Evolutionary conservation across 2,329 filamentous ascomycete species (phyloP).

Genomic region (Talaromyces sp.): DNA sequence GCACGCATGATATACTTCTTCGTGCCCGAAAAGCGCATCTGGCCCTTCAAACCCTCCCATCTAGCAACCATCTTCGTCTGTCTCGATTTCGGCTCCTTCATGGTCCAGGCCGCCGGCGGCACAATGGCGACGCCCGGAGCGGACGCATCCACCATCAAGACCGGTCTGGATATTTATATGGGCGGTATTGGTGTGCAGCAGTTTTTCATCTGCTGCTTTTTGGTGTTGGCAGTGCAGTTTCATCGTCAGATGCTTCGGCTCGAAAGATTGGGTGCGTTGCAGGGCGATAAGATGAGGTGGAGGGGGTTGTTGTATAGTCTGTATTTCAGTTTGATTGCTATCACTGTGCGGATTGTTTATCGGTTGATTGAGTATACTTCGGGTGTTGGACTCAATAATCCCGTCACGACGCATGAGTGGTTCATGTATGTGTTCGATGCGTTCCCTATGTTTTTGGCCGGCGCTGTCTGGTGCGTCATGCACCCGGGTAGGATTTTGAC

Average conservation of each 20-base stretch:
- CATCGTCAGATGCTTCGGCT: conserved; percentile 41
- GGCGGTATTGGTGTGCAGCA: conserved; percentile 52
- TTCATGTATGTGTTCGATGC: conserved; percentile 57
- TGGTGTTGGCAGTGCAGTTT: conserved; percentile 51
- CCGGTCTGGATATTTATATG: conserved; percentile 31
- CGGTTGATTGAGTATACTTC: conserved; percentile 61
- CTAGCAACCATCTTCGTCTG: conserved; percentile 44
- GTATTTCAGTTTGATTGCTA: conserved; percentile 52
- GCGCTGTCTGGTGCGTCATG: not conserved
- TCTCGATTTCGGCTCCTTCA: conserved; percentile 38
- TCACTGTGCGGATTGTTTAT: conserved; percentile 57
- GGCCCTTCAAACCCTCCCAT: conserved; percentile 37
- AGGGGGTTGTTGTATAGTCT: conserved; percentile 48
- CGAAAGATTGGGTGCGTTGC: not conserved
- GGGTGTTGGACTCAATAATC: conserved; percentile 30
- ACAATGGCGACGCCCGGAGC: conserved; percentile 15
- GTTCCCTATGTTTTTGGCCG: conserved; percentile 51
- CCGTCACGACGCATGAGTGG: conserved; percentile 60
- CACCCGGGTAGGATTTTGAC: conserved; percentile 2
- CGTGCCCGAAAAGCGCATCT: conserved; percentile 39
- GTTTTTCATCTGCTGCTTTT: conserved; percentile 52
- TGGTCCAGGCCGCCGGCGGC: conserved; percentile 30
- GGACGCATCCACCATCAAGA: conserved; percentile 17
- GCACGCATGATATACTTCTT: conserved; percentile 50
- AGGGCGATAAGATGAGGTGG: conserved; percentile 5